Percentiles rank a stretch among this genome's conserved stretches.
These are phyloP conservation scores for Potentilla sterilis DNA, from an alignment of 306 rosid genomes.

Conservation along the genomic window DNA sequence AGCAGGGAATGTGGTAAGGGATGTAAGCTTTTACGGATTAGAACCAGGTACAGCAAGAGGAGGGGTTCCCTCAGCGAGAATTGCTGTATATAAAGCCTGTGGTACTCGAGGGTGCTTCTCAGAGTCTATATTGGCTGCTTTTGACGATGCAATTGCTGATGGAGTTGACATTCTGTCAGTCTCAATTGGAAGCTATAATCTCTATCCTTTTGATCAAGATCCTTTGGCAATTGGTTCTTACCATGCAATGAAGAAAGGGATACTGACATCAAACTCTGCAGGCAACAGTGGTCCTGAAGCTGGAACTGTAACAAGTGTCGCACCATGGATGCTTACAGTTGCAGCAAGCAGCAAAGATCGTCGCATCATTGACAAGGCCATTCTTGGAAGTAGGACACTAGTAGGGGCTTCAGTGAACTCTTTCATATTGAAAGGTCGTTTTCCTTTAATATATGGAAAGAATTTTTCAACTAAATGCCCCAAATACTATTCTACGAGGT, in stretches of 20 bases:
- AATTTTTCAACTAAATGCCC: background rate
- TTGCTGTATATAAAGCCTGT: constrained; percentile 1
- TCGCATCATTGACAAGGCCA: constrained; percentile 11
- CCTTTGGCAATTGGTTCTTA: background rate
- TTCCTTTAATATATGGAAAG: background rate
- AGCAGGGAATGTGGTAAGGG: background rate
- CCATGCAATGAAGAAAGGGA: constrained; percentile 4
- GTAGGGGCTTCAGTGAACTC: background rate
- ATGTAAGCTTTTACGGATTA: background rate
- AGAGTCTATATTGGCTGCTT: background rate
- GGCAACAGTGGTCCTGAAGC: background rate
- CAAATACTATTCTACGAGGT: too few relatives aligned
- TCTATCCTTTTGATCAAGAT: background rate
- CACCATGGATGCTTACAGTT: constrained; percentile 29
- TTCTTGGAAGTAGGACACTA: constrained; percentile 18
- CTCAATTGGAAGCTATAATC: background rate
- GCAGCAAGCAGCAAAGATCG: constrained; percentile 28
- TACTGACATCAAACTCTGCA: background rate
- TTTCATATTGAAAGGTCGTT: background rate
- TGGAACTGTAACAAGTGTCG: background rate
- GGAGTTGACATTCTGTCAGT: constrained; percentile 1
- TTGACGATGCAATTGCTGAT: constrained; percentile 1
- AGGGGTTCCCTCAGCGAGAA: background rate
- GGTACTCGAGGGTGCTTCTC: background rate
- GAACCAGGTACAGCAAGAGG: background rate